Evolutionary conservation across 345 rosid genomes (phyloP), one percentile per base, ranked within the genome.

Genomic region (Alliaria petiolata): DNA sequence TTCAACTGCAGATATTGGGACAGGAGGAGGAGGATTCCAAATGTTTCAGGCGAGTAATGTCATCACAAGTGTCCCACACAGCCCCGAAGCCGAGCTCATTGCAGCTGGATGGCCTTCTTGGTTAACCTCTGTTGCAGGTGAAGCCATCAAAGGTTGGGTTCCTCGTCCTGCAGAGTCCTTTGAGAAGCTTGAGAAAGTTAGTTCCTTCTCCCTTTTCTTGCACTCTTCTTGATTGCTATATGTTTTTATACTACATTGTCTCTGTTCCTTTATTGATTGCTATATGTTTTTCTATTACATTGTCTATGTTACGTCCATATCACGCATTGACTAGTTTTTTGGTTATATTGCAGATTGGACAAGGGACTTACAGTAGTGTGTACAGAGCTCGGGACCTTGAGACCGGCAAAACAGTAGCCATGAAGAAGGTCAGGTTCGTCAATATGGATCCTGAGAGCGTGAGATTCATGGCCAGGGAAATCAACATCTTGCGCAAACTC

Each of bases 401-500:
- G 74, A 83, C 93, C 0, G 90, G 90, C 6, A 91, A 89, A 83
- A 84, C 82, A 59, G 98, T 95, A 68, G 99, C 97, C 0, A 80
- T 95, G 46, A 95, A 95, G 81, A 95, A 91, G 82, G 98, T 93
- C 13, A 88, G 98, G 34, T 91, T 93, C 54, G 96, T 87, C 62
- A 89, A 91, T 83, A 70, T 91, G 85, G 99, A 95, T 79, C 98
- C 95, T 0, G 99, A 95, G 80, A 95, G 99, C 16, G 99, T 95
- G 67, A 89, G 85, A 69, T 95, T 95, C 76, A 95, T 95, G 99
- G 98, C 98, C 8, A 82, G 99, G 76, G 98, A 92, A 84, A 95
- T 91, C 76, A 85, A 86, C 56, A 88, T 95, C 63, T 35, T 95
- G 76, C 90, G 96, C 54, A 91, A 86, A 83, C 77, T 95, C 53